Evolutionary conservation across 2,329 filamentous ascomycete genomes (phyloP).

Genomic region (Fusarium xyrophilum): DNA sequence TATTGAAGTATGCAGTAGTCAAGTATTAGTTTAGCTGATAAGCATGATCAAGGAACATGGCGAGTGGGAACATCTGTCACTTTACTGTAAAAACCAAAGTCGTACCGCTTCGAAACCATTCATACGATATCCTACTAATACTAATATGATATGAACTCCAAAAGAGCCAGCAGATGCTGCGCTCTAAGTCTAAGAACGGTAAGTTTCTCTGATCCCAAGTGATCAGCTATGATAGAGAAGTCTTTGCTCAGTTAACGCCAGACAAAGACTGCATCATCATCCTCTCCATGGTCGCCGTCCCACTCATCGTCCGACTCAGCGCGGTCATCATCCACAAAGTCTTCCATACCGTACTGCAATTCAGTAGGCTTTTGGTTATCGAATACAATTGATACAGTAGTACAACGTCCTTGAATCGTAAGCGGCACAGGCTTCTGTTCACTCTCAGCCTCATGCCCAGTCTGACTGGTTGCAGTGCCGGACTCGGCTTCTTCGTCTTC

Average conservation of each 20-base stretch:
- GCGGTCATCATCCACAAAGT: constrained; percentile 69
- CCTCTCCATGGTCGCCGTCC: constrained; percentile 64
- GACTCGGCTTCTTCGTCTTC: constrained; percentile 28
- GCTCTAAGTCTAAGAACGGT: background rate
- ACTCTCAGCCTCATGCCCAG: constrained; percentile 10
- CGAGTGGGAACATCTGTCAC: background rate
- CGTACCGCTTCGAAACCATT: background rate
- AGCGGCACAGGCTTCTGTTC: constrained; percentile 51
- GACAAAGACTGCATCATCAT: constrained; percentile 48
- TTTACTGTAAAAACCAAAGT: background rate
- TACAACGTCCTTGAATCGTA: constrained; percentile 73
- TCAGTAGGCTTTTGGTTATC: constrained; percentile 79
- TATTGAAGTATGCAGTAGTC: background rate
- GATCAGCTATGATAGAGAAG: background rate
- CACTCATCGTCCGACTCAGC: constrained; percentile 64
- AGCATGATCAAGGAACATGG: background rate
- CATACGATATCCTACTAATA: background rate
- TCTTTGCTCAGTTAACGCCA: constrained; percentile 32
- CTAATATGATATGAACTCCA: background rate
- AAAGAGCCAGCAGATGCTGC: background rate
- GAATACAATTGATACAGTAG: constrained; percentile 73
- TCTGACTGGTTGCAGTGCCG: background rate
- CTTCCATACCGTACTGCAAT: constrained; percentile 71
- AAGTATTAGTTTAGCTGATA: background rate
- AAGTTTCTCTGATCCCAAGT: background rate